These are phyloP conservation scores for Oryza coarctata DNA, from an alignment of 176 grass and related monocot genomes.

Conservation along the genomic window DNA sequence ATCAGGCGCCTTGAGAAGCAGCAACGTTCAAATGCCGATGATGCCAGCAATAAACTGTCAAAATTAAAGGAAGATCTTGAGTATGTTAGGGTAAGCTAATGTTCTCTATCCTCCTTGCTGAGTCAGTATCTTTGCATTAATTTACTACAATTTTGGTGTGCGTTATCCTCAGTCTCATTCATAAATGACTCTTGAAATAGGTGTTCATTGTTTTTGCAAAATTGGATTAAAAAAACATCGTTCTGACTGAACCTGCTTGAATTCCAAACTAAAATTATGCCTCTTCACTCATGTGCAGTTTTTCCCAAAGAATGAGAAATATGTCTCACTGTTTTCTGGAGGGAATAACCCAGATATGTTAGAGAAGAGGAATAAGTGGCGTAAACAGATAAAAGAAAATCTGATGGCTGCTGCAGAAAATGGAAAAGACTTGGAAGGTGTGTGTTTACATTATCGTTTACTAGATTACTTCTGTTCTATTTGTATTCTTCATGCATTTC, in stretches of 20 bases:
- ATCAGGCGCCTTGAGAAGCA: constrained; percentile 96
- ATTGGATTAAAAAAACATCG: not conserved
- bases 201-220: not conserved
- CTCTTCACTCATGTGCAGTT: constrained; percentile 57
- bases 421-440: constrained; percentile 93
- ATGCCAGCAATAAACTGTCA: constrained; percentile 61
- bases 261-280: constrained; percentile 37
- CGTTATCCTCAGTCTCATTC: not conserved
- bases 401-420: constrained; percentile 69
- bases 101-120: constrained; percentile 8
- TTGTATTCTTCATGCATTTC: constrained; percentile 2
- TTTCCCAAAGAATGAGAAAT: constrained; percentile 94
- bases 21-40: constrained; percentile 69
- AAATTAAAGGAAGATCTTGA: constrained; percentile 86
- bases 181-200: constrained; percentile 22
- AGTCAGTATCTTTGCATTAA: constrained; percentile 21
- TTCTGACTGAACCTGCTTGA: constrained; percentile 13
- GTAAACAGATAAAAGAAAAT: constrained; percentile 84
- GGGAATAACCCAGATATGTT: constrained; percentile 55
- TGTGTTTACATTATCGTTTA: constrained; percentile 13
- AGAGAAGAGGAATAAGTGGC: constrained; percentile 76
- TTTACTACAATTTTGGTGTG: not conserved
- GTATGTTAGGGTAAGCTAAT: constrained; percentile 79
- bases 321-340: constrained; percentile 68
- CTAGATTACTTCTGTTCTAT: constrained; percentile 8